Percentiles rank a stretch among this genome's conserved stretches.
Conservation (phyloP, 2,329 filamentous ascomycete species). For the Chaetomiaceae sp. region DNA sequence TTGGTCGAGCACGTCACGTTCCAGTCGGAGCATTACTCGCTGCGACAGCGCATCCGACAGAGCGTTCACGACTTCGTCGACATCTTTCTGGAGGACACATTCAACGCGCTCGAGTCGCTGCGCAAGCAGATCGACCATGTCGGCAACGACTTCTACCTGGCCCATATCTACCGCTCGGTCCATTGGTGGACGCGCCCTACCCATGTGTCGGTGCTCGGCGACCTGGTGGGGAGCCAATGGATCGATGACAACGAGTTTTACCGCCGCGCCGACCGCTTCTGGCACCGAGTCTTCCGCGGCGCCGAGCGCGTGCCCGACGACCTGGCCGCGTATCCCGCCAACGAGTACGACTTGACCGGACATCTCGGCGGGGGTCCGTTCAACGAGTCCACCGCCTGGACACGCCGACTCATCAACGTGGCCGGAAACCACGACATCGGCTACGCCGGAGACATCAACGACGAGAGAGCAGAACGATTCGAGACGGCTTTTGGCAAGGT, state of each 20-base stretch:
- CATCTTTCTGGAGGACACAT: constrained; percentile 63
- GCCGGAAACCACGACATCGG: constrained; percentile 96
- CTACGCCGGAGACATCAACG: constrained; percentile 85
- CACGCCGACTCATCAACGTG: constrained; percentile 76
- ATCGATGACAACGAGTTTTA: constrained; percentile 81
- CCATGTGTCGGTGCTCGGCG: constrained; percentile 83
- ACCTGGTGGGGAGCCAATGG: constrained; percentile 94
- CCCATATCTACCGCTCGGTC: constrained; percentile 81
- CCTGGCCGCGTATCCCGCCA: constrained; percentile 43
- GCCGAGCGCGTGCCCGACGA: constrained; percentile 59
- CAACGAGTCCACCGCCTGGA: constrained; percentile 56
- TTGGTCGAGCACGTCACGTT: constrained; percentile 46
- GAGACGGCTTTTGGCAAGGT: constrained; percentile 78
- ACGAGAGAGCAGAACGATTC: constrained; percentile 72
- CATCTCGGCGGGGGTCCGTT: constrained; percentile 42
- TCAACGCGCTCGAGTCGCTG: constrained; percentile 58
- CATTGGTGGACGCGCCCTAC: constrained; percentile 82
- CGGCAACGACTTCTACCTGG: constrained; percentile 92
- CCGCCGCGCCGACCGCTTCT: constrained; percentile 67
- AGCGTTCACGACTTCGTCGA: constrained; percentile 56
- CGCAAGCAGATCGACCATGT: constrained; percentile 82
- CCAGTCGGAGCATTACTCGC: constrained; percentile 39
- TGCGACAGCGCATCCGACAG: constrained; percentile 49
- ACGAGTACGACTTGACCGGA: constrained; percentile 47
- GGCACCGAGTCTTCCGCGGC: constrained; percentile 72